Conservation (phyloP, 352 stramenopile genomes). For the Bremia lactucae region DNA sequence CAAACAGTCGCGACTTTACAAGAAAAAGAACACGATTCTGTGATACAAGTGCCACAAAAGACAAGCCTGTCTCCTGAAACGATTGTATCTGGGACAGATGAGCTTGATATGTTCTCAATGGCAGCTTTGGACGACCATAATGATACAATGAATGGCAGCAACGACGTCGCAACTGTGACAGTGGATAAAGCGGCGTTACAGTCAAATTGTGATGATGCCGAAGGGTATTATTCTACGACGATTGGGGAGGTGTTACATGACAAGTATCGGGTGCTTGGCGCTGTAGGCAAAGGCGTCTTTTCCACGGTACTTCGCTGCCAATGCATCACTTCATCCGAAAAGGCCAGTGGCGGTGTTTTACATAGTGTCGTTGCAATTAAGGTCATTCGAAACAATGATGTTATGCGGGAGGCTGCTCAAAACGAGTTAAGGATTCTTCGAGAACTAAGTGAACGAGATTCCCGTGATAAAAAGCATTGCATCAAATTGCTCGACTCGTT, state of each 20-base stretch:
- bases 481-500: constrained; percentile 81
- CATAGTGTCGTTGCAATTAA: constrained; percentile 70
- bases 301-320: constrained; percentile 95
- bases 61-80: not conserved
- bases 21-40: constrained; percentile 1
- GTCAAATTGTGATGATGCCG: constrained; percentile 92
- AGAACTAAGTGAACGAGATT: constrained; percentile 55
- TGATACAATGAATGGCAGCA: constrained; percentile 20
- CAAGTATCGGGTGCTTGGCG: constrained; percentile 89
- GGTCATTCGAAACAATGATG: constrained; percentile 94
- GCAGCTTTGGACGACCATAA: constrained; percentile 55
- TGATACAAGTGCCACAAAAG: constrained; percentile 3
- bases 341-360: not conserved
- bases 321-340: constrained; percentile 29
- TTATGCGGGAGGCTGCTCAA: constrained; percentile 93
- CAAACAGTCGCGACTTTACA: not conserved
- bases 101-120: constrained; percentile 85
- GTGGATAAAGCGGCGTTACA: constrained; percentile 37
- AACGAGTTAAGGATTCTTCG: constrained; percentile 77
- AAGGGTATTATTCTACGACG: constrained; percentile 95
- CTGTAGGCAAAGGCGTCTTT: constrained; percentile 96
- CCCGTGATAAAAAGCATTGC: constrained; percentile 75
- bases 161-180: constrained; percentile 23
- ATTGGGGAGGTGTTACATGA: constrained; percentile 90
- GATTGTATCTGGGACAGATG: constrained; percentile 26